These are phyloP conservation scores for Penicillium turbatum DNA, from an alignment of 495 filamentous ascomycete species.

Conservation along the genomic window DNA sequence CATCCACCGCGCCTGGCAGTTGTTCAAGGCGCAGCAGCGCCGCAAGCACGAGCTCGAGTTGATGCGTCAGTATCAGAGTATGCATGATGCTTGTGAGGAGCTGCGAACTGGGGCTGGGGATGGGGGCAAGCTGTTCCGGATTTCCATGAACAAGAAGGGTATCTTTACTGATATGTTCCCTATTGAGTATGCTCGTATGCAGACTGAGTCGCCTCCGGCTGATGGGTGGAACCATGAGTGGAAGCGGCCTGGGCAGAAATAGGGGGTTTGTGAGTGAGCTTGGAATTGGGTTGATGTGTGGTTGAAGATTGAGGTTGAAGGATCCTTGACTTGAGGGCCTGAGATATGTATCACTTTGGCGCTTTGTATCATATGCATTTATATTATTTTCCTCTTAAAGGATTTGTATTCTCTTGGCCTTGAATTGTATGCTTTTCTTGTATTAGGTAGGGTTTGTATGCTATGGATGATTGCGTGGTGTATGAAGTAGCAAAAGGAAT, in stretches of 20 bases:
- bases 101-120: constrained; percentile 67
- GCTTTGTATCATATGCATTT: constrained; percentile 29
- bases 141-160: constrained; percentile 81
- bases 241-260: constrained; percentile 37
- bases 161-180: constrained; percentile 64
- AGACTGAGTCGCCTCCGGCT: constrained; percentile 69
- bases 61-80: constrained; percentile 71
- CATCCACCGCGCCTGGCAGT: constrained; percentile 90
- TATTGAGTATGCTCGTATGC: constrained; percentile 80
- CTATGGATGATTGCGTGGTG: background rate
- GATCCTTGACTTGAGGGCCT: background rate
- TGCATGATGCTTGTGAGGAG: constrained; percentile 76
- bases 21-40: constrained; percentile 63
- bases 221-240: constrained; percentile 74
- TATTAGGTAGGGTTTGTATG: background rate
- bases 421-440: background rate
- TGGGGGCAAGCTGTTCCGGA: constrained; percentile 73
- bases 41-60: constrained; percentile 57
- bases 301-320: constrained; percentile 4
- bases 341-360: constrained; percentile 24
- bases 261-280: background rate
- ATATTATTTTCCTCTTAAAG: constrained; percentile 6
- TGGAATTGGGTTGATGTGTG: constrained; percentile 5
- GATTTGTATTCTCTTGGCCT: background rate
- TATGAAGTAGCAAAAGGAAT: background rate